phyloP scores from a whole-genome alignment of 2,329 filamentous ascomycete species.

The Ophiostoma montium region DNA sequence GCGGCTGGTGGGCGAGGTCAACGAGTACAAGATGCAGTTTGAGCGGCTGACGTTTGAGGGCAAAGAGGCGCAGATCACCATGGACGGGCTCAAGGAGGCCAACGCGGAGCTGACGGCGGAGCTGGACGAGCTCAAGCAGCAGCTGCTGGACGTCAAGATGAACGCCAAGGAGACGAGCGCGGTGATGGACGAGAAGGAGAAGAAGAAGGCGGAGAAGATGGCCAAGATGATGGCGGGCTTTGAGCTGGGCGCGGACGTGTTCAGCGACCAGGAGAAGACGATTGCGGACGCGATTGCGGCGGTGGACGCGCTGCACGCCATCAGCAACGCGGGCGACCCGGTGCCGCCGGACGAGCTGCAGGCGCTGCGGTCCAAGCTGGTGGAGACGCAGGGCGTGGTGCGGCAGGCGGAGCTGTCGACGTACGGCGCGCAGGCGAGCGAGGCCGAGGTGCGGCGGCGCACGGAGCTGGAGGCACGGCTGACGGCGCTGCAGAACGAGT shows the following conservation, averaged over 20 bases:
- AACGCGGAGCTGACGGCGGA: conserved; percentile 86
- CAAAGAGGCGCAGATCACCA: conserved; percentile 93
- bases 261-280: conserved; percentile 81
- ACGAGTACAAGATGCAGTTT: conserved; percentile 91
- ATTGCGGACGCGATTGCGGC: conserved; percentile 75
- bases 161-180: conserved; percentile 86
- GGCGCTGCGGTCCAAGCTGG: conserved; percentile 60
- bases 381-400: conserved; percentile 85
- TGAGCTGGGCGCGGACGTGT: conserved; percentile 81
- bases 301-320: conserved; percentile 63
- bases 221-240: conserved; percentile 99
- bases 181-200: conserved; percentile 90
- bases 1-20: conserved; percentile 67
- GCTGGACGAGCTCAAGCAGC: conserved; percentile 89
- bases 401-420: conserved; percentile 82
- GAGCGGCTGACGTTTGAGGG: conserved; percentile 92
- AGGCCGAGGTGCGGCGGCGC: conserved; percentile 52
- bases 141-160: conserved; percentile 91
- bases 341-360: conserved; percentile 71
- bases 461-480: conserved; percentile 67
- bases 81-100: conserved; percentile 93
- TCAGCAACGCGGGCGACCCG: conserved; percentile 61
- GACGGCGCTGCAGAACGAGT: conserved; percentile 61
- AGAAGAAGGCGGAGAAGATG: conserved; percentile 98
- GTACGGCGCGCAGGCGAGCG: conserved; percentile 51